Evolutionary conservation across 257 asterid species (phyloP).

Genomic region (Penstemon eatonii): DNA sequence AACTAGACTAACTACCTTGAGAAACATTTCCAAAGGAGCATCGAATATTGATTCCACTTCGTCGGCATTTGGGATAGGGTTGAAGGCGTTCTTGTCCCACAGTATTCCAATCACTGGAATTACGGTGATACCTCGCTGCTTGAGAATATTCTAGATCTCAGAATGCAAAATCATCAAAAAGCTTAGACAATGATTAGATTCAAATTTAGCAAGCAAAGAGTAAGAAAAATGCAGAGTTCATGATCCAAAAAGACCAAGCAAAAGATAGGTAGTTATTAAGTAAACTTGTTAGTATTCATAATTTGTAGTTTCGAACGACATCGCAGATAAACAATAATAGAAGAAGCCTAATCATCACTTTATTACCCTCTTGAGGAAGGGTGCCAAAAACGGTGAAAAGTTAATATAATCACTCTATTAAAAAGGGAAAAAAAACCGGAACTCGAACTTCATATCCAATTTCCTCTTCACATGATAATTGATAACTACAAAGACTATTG

Average conservation of each 20-base stretch:
- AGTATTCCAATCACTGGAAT: constrained; percentile 82
- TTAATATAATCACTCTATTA: no score
- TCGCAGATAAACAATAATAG: no score
- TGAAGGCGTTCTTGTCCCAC: constrained; percentile 49
- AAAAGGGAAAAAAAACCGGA: no score
- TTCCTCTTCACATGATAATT: no score
- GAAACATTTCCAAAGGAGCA: constrained; percentile 85
- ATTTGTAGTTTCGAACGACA: no score
- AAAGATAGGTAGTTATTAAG: not conserved
- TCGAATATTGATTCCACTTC: constrained; percentile 79
- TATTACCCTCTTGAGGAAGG: no score
- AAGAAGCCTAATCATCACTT: no score
- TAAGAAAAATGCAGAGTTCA: not conserved
- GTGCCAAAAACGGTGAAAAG: no score
- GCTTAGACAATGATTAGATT: no score
- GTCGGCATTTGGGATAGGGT: constrained; percentile 52
- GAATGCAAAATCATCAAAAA: not conserved
- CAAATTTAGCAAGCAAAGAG: not conserved
- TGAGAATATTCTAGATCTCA: constrained; percentile 7
- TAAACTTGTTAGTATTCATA: no score
- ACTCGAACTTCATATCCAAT: no score
- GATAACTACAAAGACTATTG: no score
- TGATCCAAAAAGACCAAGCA: not conserved
- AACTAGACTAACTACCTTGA: constrained; percentile 45
- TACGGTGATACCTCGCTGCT: constrained; percentile 57